Conservation (phyloP, 495 filamentous ascomycete species). For the Hyaloscypha bicolor region DNA sequence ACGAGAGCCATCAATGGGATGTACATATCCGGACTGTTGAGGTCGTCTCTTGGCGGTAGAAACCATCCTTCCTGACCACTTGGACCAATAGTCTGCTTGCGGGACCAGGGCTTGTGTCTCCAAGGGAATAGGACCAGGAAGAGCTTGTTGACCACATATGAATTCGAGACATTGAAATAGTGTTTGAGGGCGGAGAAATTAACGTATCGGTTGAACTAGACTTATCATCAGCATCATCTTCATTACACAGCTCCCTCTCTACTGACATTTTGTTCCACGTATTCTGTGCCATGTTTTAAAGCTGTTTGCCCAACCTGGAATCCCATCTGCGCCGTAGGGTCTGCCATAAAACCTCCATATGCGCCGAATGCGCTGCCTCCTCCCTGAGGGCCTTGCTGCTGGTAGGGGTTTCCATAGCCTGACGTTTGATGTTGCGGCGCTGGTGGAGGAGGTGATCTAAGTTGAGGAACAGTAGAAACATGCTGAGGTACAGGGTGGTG, state of each 20-base stretch:
- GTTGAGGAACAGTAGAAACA: slow-evolving; percentile 97
- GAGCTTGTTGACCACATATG: slow-evolving; percentile 82
- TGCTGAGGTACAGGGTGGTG: slow-evolving; percentile 98
- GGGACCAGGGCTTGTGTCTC: slow-evolving; percentile 95
- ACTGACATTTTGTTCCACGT: slow-evolving; percentile 86
- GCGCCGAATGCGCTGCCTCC: slow-evolving; percentile 62
- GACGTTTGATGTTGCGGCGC: slow-evolving; percentile 69
- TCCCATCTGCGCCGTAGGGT: slow-evolving; percentile 95
- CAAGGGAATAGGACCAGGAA: slow-evolving; percentile 94
- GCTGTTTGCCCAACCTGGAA: slow-evolving; percentile 93
- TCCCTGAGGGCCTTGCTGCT: slow-evolving; percentile 53
- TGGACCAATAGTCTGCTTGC: slow-evolving; percentile 64
- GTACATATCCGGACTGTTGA: slow-evolving; percentile 99
- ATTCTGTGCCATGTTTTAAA: slow-evolving; percentile 84
- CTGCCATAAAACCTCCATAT: slow-evolving; percentile 90
- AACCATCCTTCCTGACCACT: slow-evolving; percentile 80
- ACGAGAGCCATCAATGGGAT: slow-evolving; percentile 94
- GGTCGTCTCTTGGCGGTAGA: slow-evolving; percentile 91
- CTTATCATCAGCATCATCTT: slow-evolving; percentile 11
- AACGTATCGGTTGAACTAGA: slow-evolving; percentile 91
- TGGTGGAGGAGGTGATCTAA: slow-evolving; percentile 93
- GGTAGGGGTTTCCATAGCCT: slow-evolving; percentile 78
- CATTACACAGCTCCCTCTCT: not conserved
- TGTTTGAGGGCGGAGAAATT: slow-evolving; percentile 91
- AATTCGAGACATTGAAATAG: slow-evolving; percentile 97